Base-by-base conservation (phyloP, 805 yeast genomes). In the Candida ovalis region DNA sequence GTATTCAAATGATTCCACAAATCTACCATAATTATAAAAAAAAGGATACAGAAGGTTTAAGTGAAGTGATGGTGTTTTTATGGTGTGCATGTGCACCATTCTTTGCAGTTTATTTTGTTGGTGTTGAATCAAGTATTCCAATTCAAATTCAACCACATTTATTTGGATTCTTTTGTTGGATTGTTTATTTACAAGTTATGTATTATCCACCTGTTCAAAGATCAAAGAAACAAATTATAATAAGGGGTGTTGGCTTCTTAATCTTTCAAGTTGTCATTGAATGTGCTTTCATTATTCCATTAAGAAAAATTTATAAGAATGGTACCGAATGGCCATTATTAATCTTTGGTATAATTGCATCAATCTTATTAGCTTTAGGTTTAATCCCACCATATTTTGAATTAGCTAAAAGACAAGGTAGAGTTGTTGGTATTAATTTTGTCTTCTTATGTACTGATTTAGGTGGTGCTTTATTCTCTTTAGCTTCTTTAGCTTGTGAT, bases 1-100 rank as follows among this genome's bases (percentile, higher is more conserved):
- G 97, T 65, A 71, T 91, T 54, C 97, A 92, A 68, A 70, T 92
- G 54, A 74, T 90, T 1, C 97, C 97, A 1, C 70, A 66, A 54
- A 83, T 91, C 41, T 72, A 81, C 48, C 74, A 81, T 62, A 91
- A 92, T 62, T 90, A 78, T 69, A 73, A 74, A 49, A 76, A 77
- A 8, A 89, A 92, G 59, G 81, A 89, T 61, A 86, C 96, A 50
- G 86, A 82, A 24, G 97, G 98, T 0, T 68, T 91, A 9, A 96
- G 96, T 1, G 90, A 91, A 4, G n/a, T 77, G 32, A 90, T 92
- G 96, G 76, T 88, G 80, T 77, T 88, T 49, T 66, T 89, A 22
- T 91, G 97, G 96, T 81, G 87, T 3, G 61, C 72, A 7, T 74
- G 81, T 61, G 81, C 82, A 7, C 69, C 80, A 1, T 81, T 82